These are phyloP conservation scores for Actinidia arguta DNA, from an alignment of 179 eudicot species.

Conservation along the genomic window DNA sequence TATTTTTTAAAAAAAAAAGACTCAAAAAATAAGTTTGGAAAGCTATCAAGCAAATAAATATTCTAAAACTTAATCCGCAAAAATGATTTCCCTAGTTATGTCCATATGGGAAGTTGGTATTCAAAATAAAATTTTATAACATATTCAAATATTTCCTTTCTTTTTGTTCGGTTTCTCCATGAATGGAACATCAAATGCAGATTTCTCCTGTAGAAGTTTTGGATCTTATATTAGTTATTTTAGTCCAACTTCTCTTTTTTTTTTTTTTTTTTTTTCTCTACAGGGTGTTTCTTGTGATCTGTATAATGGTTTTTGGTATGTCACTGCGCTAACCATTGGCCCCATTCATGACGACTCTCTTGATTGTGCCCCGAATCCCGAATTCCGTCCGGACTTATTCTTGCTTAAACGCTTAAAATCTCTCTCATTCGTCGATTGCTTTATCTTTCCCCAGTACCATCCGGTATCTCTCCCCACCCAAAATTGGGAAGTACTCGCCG, in stretches of 20 bases:
- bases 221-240: background rate
- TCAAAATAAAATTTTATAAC: too few species aligned
- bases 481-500: constrained; percentile 58
- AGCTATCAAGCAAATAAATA: too few species aligned
- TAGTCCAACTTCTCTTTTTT: background rate
- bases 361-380: constrained; percentile 51
- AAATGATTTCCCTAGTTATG: too few species aligned
- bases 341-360: constrained; percentile 85
- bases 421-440: constrained; percentile 75
- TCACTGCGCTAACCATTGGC: constrained; percentile 73
- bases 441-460: constrained; percentile 36
- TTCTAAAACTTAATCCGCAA: too few species aligned
- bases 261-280: constrained; percentile 13
- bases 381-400: constrained; percentile 63
- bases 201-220: too few species aligned
- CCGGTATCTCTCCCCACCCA: constrained; percentile 49
- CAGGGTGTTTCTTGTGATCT: constrained; percentile 99
- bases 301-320: constrained; percentile 84
- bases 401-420: constrained; percentile 66
- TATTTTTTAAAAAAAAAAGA: too few species aligned
- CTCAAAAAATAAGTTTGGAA: background rate
- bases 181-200: background rate
- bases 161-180: background rate
- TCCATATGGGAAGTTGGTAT: too few species aligned
- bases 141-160: background rate